A percentile compares a stretch with the other conserved stretches of the same genome.
phyloP scores from a whole-genome alignment of 306 rosid species.

The Sicyos edulis region DNA sequence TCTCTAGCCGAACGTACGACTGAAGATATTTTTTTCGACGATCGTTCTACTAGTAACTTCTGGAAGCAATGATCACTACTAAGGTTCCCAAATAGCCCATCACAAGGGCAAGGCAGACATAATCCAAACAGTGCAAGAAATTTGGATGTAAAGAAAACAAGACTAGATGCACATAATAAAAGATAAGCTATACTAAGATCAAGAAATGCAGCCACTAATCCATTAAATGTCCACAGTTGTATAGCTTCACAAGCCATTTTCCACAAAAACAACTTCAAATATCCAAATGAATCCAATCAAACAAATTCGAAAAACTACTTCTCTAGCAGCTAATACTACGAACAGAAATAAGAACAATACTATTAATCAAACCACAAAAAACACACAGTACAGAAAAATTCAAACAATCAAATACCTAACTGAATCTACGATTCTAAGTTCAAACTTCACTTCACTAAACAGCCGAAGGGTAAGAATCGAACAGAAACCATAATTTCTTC shows the following conservation, averaged over 20 bases:
- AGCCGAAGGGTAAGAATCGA: not conserved
- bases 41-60: conserved; percentile 26
- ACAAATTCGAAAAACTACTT: not conserved
- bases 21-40: conserved; percentile 28
- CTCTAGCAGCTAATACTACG: not conserved
- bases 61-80: conserved; percentile 30
- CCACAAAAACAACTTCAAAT: conserved; percentile 8
- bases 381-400: not conserved
- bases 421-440: conserved; percentile 4
- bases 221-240: conserved; percentile 41
- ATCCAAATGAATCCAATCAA: not conserved
- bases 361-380: not conserved
- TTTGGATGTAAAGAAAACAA: conserved; percentile 35
- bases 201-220: conserved; percentile 46
- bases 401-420: not conserved
- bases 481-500: not conserved
- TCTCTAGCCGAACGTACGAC: conserved; percentile 25
- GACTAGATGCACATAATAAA: conserved; percentile 33
- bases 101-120: conserved; percentile 38
- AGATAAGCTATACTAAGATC: conserved; percentile 38
- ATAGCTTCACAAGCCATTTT: conserved; percentile 34
- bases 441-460: not conserved
- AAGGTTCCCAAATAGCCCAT: conserved; percentile 36
- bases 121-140: conserved; percentile 39
- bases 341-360: not conserved